Percentiles rank a stretch among this genome's conserved stretches.
Evolutionary conservation across 179 eudicot species (phyloP).

Genomic region (Silene coronaria): DNA sequence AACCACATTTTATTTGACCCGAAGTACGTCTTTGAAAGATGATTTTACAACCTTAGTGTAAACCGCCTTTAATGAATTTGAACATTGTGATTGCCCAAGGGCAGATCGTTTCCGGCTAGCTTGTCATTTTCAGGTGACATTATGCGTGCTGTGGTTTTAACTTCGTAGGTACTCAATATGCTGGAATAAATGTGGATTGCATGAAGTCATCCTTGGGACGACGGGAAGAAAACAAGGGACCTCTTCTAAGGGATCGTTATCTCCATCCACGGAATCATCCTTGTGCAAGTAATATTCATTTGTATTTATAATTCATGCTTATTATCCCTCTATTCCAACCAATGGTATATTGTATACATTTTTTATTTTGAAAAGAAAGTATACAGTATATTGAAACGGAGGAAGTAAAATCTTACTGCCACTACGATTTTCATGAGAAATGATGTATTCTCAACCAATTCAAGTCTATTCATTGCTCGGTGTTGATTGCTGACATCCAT

Average conservation of each 20-base stretch:
- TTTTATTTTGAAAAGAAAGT: no score
- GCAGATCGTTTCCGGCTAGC: neutral
- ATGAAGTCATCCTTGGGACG: slow-evolving; percentile 83
- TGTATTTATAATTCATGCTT: neutral
- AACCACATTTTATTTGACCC: no score
- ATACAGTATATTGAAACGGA: no score
- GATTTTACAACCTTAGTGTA: neutral
- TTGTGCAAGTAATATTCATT: slow-evolving; percentile 68
- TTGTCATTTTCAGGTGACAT: neutral
- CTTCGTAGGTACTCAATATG: slow-evolving; percentile 61
- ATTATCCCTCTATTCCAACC: no score
- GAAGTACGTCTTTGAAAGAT: no score
- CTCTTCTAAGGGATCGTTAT: slow-evolving; percentile 76
- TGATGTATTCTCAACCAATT: neutral
- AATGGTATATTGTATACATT: no score
- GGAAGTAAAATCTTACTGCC: neutral
- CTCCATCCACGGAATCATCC: slow-evolving; percentile 72
- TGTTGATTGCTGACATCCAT: neutral
- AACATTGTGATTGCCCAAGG: neutral
- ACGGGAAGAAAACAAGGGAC: slow-evolving; percentile 96
- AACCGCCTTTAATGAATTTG: no score
- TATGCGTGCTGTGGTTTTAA: slow-evolving; percentile 12
- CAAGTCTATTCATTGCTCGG: no score
- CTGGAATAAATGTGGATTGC: slow-evolving; percentile 77
- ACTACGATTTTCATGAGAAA: neutral